Evolutionary conservation across 1,139 yeast genomes (phyloP).

Genomic region (Pneumocystis oryctolagi): DNA sequence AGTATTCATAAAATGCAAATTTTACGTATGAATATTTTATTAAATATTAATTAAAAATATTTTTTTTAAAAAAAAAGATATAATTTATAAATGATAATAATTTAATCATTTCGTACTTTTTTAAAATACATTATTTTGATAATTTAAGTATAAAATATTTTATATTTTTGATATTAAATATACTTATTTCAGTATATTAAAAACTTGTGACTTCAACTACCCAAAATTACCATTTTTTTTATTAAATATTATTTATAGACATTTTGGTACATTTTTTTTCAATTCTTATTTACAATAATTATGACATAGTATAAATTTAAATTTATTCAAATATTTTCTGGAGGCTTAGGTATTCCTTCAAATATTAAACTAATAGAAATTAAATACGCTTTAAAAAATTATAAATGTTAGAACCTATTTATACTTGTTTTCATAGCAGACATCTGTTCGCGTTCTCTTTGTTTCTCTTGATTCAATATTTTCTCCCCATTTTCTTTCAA

Average conservation of each 20-base stretch:
- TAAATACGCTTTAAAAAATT: not conserved
- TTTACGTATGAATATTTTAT: not conserved
- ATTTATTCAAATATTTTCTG: not conserved
- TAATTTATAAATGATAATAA: no score
- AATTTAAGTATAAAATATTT: not conserved
- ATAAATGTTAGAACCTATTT: not conserved
- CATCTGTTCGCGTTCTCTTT: conserved; percentile 48
- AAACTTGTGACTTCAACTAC: not conserved
- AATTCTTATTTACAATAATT: not conserved
- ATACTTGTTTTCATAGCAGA: conserved; percentile 1
- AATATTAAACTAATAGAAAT: not conserved
- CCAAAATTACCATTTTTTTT: not conserved
- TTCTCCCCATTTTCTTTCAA: conserved; percentile 81
- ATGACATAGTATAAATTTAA: no score
- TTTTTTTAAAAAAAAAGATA: no score
- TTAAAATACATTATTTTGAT: not conserved
- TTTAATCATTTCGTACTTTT: not conserved
- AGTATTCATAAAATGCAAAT: not conserved
- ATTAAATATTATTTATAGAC: not conserved
- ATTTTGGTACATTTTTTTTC: not conserved
- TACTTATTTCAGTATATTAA: not conserved
- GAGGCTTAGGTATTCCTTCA: not conserved
- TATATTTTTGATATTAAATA: not conserved
- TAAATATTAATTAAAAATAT: no score
- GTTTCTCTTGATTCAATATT: conserved; percentile 65